Evolutionary conservation across 768 basidiomycete genomes (phyloP).

Genomic region (Zangia roseola): DNA sequence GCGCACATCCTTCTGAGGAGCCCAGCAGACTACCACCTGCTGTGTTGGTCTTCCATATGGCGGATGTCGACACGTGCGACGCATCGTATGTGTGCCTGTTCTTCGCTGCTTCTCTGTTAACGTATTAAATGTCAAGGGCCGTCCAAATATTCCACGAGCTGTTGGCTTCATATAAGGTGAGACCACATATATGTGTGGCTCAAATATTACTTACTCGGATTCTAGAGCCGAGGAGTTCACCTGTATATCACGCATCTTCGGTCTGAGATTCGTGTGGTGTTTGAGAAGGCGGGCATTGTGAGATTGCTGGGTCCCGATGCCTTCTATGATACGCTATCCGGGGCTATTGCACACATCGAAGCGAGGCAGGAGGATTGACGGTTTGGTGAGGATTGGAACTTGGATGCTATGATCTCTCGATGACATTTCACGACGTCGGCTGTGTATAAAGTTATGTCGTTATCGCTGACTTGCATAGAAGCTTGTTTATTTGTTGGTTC

Average conservation of each 20-base stretch:
- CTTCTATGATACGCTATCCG: slow-evolving; percentile 43
- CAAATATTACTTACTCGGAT: too few relatives aligned
- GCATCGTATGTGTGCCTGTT: slow-evolving; percentile 66
- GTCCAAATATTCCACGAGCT: slow-evolving; percentile 82
- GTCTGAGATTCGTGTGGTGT: slow-evolving; percentile 33
- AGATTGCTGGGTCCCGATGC: slow-evolving; percentile 42
- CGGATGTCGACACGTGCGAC: slow-evolving; percentile 88
- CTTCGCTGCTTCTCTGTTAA: slow-evolving; percentile 2
- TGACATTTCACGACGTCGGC: too few relatives aligned
- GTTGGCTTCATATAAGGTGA: slow-evolving; percentile 72
- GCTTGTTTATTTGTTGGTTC: too few relatives aligned
- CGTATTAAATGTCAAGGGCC: slow-evolving; percentile 47
- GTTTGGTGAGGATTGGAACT: background rate
- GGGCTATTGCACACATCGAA: slow-evolving; percentile 41
- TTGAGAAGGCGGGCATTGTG: slow-evolving; percentile 45
- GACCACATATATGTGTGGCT: too few relatives aligned
- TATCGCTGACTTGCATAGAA: too few relatives aligned
- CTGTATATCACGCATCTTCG: slow-evolving; percentile 50
- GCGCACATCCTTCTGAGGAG: slow-evolving; percentile 85
- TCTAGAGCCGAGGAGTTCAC: slow-evolving; percentile 42
- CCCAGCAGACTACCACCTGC: slow-evolving; percentile 73
- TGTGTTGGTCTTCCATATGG: slow-evolving; percentile 88
- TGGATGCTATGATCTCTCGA: too few relatives aligned
- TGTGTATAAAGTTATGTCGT: too few relatives aligned
- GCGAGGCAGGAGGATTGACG: slow-evolving; percentile 13